These are phyloP conservation scores for Xerocomus brunneocitrinus DNA, from an alignment of 768 basidiomycete species.

Conservation along the genomic window DNA sequence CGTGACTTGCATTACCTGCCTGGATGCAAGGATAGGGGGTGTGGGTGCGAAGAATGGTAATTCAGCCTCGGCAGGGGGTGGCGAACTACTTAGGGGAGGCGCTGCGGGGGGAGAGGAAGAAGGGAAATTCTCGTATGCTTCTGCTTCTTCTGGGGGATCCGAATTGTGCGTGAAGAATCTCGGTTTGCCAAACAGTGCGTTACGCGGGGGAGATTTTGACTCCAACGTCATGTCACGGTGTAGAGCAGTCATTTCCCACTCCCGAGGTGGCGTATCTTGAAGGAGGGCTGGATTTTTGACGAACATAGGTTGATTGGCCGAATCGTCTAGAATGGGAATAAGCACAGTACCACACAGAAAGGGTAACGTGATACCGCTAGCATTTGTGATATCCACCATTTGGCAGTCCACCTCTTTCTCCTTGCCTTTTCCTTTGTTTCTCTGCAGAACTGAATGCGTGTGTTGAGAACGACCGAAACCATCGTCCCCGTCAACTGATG, in stretches of 20 bases:
- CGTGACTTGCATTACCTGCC: not conserved
- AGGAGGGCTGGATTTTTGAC: conserved; percentile 19
- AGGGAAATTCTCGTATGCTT: not conserved
- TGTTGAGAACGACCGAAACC: conserved; percentile 18
- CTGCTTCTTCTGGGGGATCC: conserved; percentile 16
- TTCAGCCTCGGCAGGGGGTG: conserved; percentile 6
- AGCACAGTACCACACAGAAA: not conserved
- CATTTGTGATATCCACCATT: conserved; percentile 37
- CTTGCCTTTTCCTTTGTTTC: conserved; percentile 32
- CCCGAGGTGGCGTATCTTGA: conserved; percentile 9
- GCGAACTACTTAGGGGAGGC: conserved; percentile 32
- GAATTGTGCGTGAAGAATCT: conserved; percentile 26
- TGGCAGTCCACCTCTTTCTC: conserved; percentile 26
- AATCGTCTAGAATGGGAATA: conserved; percentile 5
- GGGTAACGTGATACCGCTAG: conserved; percentile 14
- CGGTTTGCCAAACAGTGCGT: conserved; percentile 32
- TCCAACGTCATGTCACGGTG: not conserved
- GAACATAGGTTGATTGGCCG: conserved; percentile 12
- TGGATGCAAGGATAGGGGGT: not conserved
- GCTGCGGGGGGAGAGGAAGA: conserved; percentile 13
- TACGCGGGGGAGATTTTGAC: not conserved
- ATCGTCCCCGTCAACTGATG: conserved; percentile 29
- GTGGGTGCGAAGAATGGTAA: not conserved
- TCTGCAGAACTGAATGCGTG: conserved; percentile 3
- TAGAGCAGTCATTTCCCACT: not conserved